A percentile compares a stretch with the other conserved stretches of the same genome.
Evolutionary conservation across 352 stramenopile genomes (phyloP).

Genomic region (Pelagophyceae sp.): DNA sequence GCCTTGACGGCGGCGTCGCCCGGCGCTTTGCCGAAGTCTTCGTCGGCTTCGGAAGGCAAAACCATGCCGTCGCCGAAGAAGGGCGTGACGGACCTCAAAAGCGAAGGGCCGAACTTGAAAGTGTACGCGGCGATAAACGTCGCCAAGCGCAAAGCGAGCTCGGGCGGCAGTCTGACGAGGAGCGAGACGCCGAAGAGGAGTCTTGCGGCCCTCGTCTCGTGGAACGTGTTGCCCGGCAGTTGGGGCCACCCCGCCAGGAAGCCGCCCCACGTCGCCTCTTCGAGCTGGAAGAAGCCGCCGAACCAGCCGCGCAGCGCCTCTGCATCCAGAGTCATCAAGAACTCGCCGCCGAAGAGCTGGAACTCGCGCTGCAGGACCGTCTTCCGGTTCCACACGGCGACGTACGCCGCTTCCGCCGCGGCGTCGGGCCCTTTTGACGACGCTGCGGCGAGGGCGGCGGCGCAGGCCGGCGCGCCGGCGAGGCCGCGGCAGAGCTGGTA

Average conservation of each 20-base stretch:
- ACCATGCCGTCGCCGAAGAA: constrained; percentile 40
- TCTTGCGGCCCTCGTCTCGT: constrained; percentile 57
- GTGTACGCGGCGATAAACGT: constrained; percentile 44
- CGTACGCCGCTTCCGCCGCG: constrained; percentile 51
- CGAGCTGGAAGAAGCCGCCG: constrained; percentile 65
- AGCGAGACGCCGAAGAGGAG: constrained; percentile 64
- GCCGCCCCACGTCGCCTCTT: constrained; percentile 55
- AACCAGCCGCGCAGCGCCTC: constrained; percentile 66
- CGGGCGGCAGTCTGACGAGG: constrained; percentile 46
- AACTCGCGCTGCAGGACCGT: constrained; percentile 65
- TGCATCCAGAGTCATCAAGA: constrained; percentile 66
- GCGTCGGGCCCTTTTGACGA: constrained; percentile 34
- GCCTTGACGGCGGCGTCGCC: constrained; percentile 17
- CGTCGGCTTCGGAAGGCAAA: too few species aligned
- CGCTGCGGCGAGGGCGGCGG: constrained; percentile 40
- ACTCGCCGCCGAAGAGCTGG: constrained; percentile 70
- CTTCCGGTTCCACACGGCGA: constrained; percentile 55
- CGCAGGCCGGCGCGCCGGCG: constrained; percentile 49
- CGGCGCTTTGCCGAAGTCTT: not conserved
- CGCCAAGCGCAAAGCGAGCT: constrained; percentile 47
- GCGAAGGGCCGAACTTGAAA: constrained; percentile 36
- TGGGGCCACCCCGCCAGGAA: constrained; percentile 67
- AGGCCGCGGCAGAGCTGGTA: constrained; percentile 59
- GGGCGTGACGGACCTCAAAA: constrained; percentile 54
- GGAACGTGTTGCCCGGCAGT: constrained; percentile 61